Conservation (phyloP, 2,329 filamentous ascomycete genomes). For the Colletotrichum kahawae region DNA sequence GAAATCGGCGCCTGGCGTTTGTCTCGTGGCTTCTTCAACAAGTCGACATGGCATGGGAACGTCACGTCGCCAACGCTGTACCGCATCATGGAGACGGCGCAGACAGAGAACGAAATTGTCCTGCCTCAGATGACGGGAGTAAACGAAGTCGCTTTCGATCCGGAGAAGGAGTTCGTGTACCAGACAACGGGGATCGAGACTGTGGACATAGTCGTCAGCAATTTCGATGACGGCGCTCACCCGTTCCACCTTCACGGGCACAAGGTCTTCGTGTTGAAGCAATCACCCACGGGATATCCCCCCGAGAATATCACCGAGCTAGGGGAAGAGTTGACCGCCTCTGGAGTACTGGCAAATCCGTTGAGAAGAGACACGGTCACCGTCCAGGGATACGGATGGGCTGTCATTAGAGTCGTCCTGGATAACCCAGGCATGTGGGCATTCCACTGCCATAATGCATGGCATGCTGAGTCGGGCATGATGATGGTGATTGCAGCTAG, state of each 20-base stretch:
- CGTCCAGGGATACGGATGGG: constrained; percentile 59
- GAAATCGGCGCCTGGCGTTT: constrained; percentile 60
- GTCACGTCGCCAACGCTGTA: constrained; percentile 39
- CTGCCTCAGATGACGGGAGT: constrained; percentile 25
- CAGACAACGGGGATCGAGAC: not conserved
- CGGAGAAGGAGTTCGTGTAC: constrained; percentile 21
- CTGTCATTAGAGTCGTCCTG: constrained; percentile 56
- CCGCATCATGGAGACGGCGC: constrained; percentile 33
- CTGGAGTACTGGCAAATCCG: constrained; percentile 31
- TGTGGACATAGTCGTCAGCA: constrained; percentile 35
- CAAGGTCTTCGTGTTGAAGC: constrained; percentile 53
- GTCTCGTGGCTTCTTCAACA: constrained; percentile 60
- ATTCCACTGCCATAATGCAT: constrained; percentile 63
- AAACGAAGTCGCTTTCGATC: constrained; percentile 34
- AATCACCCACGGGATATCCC: constrained; percentile 38
- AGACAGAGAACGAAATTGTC: not conserved
- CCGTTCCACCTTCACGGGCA: constrained; percentile 65
- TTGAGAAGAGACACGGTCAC: constrained; percentile 50
- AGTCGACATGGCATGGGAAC: constrained; percentile 51
- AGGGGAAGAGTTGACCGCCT: constrained; percentile 24
- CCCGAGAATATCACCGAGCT: constrained; percentile 28
- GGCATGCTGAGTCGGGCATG: constrained; percentile 64
- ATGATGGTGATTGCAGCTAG: constrained; percentile 59
- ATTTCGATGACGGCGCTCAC: constrained; percentile 38
- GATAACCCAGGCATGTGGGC: constrained; percentile 65